Evolutionary conservation across 306 rosid genomes (phyloP), one percentile per base, ranked within the genome.

Genomic region (Cucurbita argyrosperma): DNA sequence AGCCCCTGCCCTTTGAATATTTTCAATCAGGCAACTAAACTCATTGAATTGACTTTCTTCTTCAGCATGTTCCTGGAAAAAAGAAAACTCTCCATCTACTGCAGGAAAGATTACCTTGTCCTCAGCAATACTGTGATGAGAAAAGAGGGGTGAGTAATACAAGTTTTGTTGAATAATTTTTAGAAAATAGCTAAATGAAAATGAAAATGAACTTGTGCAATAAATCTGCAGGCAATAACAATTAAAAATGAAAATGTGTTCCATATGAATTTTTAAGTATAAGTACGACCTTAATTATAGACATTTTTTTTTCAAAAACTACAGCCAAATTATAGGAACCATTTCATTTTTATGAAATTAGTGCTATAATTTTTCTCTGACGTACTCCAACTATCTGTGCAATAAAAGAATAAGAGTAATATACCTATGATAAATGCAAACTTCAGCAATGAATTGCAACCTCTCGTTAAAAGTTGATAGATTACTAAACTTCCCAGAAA

Each of bases 401-500:
- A 50, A 75, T 7, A 75, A 49, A 62, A 62, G 26, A 64, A 49
- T 38, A 45, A 53, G 64, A 37, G 15, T n/a, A 39, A 18, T n/a
- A 53, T 89, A 95, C 99, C 99, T 95, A 88, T 95, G 97, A 82
- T 88, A 95, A 79, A 91, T 89, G 89, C 96, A 95, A 80, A 95
- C 96, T 88, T 95, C 97, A 54, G 99, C 97, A 64, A 95, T 87
- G 83, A 91, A 95, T 70, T 95, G 96, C 86, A 95, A 80, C 81
- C 97, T 85, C 81, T 88, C 92, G 80, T 89, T 88, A 80, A 91
- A 95, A 80, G 91, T 88, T 77, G 96, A 85, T 53, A 95, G 82
- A 84, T 91, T 81, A 45, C 90, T 84, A 76, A 91, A 95, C 78
- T 91, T 84, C 74, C 96, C 99, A 77, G 90, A 87, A 63, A 71